Base-by-base conservation (phyloP, 2,329 filamentous ascomycete genomes). In the Epichloe brachyelytri region DNA sequence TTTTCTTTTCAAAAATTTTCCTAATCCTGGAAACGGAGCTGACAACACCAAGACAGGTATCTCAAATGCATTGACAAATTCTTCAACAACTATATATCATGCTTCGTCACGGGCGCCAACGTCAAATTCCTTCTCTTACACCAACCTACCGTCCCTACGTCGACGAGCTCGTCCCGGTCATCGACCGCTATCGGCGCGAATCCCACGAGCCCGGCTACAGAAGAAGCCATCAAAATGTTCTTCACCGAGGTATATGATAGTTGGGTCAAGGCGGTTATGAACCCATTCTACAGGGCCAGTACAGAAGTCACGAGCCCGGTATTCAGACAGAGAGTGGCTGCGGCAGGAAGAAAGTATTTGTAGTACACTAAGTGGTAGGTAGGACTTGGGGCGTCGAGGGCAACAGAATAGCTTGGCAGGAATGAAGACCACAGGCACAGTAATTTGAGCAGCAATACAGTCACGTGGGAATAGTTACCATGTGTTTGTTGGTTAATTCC, bases 211-310 rank as follows among this genome's bases (percentile, higher is more conserved):
- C 84, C 88, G 5, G 88, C 91, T 64, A 95, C 91, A 5, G 93
- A 98, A 70, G 93, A 98, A 71, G 91, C 93, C 4, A 86, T 97
- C 60, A 83, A 88, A 65, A 88, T 88, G 68, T 98, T 97, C 72
- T 95, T 98, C 72, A 77, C 79, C 15, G 93, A 98, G 65, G 86
- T 96, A 12, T 97, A 96, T 70, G 93, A 98, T 70, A 88, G 83
- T 59, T 98, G 91, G 84, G 80, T 95, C 57, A 98, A 98, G 76
- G 87, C 90, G 12, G 82, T 90, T 52, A 97, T 98, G 93, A 97
- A 82, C 64, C 93, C 93, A 0, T 98, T 98, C 67, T 97, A 96
- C 72, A 77, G 78, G 50, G 80, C 85, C 51, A 91, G 95, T 57
- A 86, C 86, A 76, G 83, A 87, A 59, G 83, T 98, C 49, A 82